Conservation (phyloP, 2,329 filamentous ascomycete species). For the Zymoseptoria ardabiliae region DNA sequence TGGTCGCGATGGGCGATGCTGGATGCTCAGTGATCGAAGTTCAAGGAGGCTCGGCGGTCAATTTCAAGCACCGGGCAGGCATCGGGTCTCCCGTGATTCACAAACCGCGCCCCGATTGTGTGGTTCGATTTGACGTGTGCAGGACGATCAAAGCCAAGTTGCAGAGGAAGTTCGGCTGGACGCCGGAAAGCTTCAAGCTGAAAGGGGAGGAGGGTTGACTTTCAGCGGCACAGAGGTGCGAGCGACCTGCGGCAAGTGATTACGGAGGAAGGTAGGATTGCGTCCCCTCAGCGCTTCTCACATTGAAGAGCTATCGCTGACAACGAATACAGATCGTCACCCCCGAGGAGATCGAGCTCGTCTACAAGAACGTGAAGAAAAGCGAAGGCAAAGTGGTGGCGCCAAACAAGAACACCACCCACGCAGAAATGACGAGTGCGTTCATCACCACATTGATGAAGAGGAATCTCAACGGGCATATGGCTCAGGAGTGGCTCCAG, state of each 20-base stretch:
- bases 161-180: not conserved
- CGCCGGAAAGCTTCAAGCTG: not conserved
- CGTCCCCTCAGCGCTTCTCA: no score
- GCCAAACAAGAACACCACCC: no score
- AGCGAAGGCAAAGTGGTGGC: no score
- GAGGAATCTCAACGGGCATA: no score
- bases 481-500: no score
- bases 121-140: not conserved
- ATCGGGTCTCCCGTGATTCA: conserved; percentile 19
- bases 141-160: not conserved
- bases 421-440: no score
- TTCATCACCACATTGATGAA: no score
- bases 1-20: conserved; percentile 11
- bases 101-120: conserved; percentile 21
- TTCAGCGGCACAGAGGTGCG: not conserved
- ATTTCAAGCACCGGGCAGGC: conserved; percentile 1
- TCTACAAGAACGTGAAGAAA: no score
- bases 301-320: no score
- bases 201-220: not conserved
- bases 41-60: conserved; percentile 12
- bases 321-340: no score
- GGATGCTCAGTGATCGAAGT: conserved; percentile 8
- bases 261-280: not conserved
- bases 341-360: no score
- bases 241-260: not conserved